phyloP scores from a whole-genome alignment of 2,329 filamentous ascomycete genomes.

The Leptographium lundbergii region DNA sequence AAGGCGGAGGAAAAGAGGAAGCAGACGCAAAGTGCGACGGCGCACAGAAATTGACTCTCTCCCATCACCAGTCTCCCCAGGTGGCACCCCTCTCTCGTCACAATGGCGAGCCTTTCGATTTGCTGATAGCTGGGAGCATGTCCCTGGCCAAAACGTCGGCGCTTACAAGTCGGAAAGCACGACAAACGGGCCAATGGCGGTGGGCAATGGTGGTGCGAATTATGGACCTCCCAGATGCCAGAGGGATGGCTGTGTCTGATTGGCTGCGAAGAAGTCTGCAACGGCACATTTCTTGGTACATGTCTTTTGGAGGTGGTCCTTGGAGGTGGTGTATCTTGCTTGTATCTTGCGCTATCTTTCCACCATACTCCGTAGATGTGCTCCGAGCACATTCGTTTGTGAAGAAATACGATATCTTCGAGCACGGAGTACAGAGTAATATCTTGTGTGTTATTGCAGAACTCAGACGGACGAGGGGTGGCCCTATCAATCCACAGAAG shows the following conservation, averaged over 20 bases:
- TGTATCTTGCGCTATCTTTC: too few relatives aligned
- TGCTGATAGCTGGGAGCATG: background rate
- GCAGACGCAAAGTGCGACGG: background rate
- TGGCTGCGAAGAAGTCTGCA: background rate
- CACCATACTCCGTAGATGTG: too few relatives aligned
- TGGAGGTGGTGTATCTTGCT: too few relatives aligned
- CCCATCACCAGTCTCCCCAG: background rate
- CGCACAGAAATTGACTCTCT: background rate
- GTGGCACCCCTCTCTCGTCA: background rate
- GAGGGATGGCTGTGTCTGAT: background rate
- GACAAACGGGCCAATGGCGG: conserved; percentile 4
- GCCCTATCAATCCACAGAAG: background rate
- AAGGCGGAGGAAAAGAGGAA: background rate
- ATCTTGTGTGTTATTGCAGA: too few relatives aligned
- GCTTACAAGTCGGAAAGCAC: background rate
- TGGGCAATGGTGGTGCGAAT: background rate
- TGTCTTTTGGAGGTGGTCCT: too few relatives aligned
- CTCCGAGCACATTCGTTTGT: background rate
- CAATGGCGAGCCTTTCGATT: background rate
- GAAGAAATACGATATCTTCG: too few relatives aligned
- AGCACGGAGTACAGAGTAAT: too few relatives aligned
- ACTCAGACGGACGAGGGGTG: background rate
- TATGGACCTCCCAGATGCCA: background rate
- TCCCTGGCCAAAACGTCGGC: background rate
- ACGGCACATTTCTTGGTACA: background rate